Evolutionary conservation across 768 basidiomycete genomes (phyloP), one percentile per base, ranked within the genome.

Genomic region (Trametes sanguinea): DNA sequence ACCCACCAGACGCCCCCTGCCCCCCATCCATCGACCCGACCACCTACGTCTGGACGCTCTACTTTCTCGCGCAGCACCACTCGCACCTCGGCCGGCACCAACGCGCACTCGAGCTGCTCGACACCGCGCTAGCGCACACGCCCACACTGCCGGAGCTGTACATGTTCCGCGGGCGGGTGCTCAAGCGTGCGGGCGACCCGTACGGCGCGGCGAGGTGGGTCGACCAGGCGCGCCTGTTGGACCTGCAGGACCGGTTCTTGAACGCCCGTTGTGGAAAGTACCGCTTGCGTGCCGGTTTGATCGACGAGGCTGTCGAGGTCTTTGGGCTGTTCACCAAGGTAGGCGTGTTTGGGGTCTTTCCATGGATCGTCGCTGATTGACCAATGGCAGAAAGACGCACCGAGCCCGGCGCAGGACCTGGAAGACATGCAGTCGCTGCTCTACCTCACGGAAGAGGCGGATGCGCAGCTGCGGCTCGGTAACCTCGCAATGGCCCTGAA

Each of bases 201-300:
- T 74, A 81, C 29, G 89, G 86, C 0, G 97, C 95, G 0, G 90
- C 93, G 0, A 75, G 77, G 6, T 81, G 81, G 39, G 81, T 95
- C 74, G 89, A 96, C 67, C 88, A 92, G 14, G 95, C 97, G 3
- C 79, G 94, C 46, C 70, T 82, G 27, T 76, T 99, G 51, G 97
- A 99, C 72, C 88, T 92, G 0, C 97, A 98, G 75, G 97, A 99
- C 72, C 80, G 97, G 47, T 97, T 94, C 76, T 73, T 99, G 69
- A 98, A 99, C 74, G 92, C 92, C 39, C 98, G 98, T 73, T 82
- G 84, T 51, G 96, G 88, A 0, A 98, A 98, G 72, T 98, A 98
- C 71, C 81, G 89, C 50, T 73, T 98, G 43, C 78, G 95, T 46
- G 92, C 90, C 5, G 95, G 92, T 4, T 79, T 92, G 72, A 72